A percentile compares a stretch with the other conserved stretches of the same genome.
Evolutionary conservation across 176 grass and related monocot genomes (phyloP).

Genomic region (Musa schizocarpa): DNA sequence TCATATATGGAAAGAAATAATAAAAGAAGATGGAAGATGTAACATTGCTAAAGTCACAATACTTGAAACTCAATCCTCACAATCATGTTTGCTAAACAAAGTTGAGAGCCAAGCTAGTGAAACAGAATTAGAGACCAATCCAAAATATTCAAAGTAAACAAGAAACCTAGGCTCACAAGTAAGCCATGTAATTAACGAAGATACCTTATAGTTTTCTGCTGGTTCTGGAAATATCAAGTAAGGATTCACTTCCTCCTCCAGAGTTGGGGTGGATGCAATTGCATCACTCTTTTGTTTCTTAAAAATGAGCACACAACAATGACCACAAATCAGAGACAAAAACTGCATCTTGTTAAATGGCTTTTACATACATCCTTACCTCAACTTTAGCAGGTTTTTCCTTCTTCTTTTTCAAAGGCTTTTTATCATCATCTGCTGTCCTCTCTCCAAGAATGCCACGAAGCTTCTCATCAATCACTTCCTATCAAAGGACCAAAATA

Average conservation of each 20-base stretch:
- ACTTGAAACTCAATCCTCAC: neutral
- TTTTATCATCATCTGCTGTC: slow-evolving; percentile 81
- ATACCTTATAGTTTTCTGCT: slow-evolving; percentile 85
- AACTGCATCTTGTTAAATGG: slow-evolving; percentile 1
- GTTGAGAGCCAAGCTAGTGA: neutral
- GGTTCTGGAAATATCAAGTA: slow-evolving; percentile 89
- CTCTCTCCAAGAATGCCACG: slow-evolving; percentile 65
- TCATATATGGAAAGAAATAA: neutral
- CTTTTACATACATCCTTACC: slow-evolving; percentile 28
- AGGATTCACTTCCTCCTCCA: slow-evolving; percentile 91
- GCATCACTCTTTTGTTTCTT: slow-evolving; percentile 61
- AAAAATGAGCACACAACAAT: slow-evolving; percentile 13
- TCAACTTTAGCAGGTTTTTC: slow-evolving; percentile 84
- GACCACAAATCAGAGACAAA: slow-evolving; percentile 5
- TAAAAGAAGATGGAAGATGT: neutral
- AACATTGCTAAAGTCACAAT: neutral
- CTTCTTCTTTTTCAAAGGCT: slow-evolving; percentile 94
- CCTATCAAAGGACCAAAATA: slow-evolving; percentile 37
- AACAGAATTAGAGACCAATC: neutral
- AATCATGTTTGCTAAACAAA: neutral
- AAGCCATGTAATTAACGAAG: neutral
- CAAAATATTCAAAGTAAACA: neutral
- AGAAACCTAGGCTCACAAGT: neutral
- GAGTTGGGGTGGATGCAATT: slow-evolving; percentile 31
- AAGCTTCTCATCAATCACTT: slow-evolving; percentile 83